phyloP scores from a whole-genome alignment of 2,329 filamentous ascomycete genomes.

The Cytospora chrysosperma region DNA sequence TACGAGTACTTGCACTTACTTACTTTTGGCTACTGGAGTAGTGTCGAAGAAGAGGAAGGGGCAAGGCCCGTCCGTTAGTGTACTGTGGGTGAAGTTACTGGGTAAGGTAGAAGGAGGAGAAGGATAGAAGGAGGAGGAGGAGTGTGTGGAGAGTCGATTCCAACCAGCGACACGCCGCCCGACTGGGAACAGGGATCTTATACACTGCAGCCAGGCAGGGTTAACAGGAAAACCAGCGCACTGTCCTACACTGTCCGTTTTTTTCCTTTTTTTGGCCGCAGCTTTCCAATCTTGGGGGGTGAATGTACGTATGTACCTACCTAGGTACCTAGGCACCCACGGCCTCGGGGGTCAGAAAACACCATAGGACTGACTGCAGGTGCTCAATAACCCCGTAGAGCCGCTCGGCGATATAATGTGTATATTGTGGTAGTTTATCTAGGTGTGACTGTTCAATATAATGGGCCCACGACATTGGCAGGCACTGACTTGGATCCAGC shows the following conservation, averaged over 20 bases:
- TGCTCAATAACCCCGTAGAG: too few relatives aligned
- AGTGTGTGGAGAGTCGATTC: slow-evolving; percentile 1
- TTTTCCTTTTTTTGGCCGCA: not conserved
- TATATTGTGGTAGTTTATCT: too few relatives aligned
- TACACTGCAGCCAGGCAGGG: not conserved
- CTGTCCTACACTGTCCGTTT: not conserved
- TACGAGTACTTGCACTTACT: not conserved
- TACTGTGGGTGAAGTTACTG: not conserved
- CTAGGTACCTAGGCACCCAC: too few relatives aligned
- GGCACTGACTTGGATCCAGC: too few relatives aligned
- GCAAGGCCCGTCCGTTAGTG: not conserved
- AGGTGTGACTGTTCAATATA: too few relatives aligned
- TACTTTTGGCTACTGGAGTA: not conserved
- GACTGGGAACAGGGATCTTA: slow-evolving; percentile 6
- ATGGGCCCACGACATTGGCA: too few relatives aligned
- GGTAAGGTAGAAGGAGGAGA: slow-evolving; percentile 5
- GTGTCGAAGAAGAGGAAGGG: not conserved
- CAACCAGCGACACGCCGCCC: not conserved
- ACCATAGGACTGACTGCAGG: too few relatives aligned
- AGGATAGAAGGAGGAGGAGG: slow-evolving; percentile 9
- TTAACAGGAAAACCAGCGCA: not conserved
- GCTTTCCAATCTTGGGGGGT: not conserved
- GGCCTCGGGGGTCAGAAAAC: too few relatives aligned
- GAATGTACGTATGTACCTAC: too few relatives aligned
- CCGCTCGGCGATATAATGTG: too few relatives aligned